Base-by-base conservation (phyloP, 441 rosid species). In the Raphanus hybrid region DNA sequence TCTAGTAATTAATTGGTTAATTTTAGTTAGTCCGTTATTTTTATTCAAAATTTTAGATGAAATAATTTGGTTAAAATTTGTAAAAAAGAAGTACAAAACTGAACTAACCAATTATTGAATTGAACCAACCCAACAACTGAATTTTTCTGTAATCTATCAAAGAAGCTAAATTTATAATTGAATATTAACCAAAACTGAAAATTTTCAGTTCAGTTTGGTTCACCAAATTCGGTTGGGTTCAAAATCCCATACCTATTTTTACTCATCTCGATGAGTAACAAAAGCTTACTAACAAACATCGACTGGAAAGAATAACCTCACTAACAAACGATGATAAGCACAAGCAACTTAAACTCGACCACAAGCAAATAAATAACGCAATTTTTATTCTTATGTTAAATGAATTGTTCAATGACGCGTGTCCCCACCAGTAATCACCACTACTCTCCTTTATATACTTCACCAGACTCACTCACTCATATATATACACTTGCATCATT, bases 351-450 rank as follows among this genome's bases (percentile, higher is more conserved):
- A 15, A 63, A 26, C 27, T 41, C 35, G 8, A 58, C 14, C 29
- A 55, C 48, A 37, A 20, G 18, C 11, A 34, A 14, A 6, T 14
- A 26, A 55, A 64, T 1, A 20, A 58, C 55, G 14, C 35, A 50
- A 4, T 29, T 32, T 64, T 64, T 55, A 70, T 76, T 70, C 75
- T 77, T 45, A 20, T 71, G 26, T 3, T 58, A 43, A 70, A 32
- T 64, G 55, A 65, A 58, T 66, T 4, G 11, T 6, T 34, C 18
- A 72, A 14, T 29, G 81, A 71, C 76, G 37, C 76, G 76, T 77
- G 73, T 64, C 72, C 54, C 67, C 67, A 64, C 76, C 32, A 43
- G 18, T 60, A 32, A 67, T 65, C 64, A 75, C 64, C 71, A 52
- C 57, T 70, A 54, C 29, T 73, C 67, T 41, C 39, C 8, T 39